Conservation (phyloP, 306 rosid genomes). For the Lotus japonicus region DNA sequence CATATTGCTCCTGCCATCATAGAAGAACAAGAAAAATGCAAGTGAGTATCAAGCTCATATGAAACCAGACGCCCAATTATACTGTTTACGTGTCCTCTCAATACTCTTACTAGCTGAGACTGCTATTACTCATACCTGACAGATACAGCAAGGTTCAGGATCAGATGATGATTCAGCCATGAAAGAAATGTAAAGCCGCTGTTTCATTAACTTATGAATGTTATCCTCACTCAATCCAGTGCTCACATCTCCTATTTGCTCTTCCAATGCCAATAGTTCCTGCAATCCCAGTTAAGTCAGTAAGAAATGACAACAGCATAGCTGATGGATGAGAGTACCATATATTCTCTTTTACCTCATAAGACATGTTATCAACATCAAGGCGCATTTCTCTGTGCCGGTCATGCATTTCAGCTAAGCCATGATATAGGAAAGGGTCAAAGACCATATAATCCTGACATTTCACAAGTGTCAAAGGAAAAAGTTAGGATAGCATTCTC, state of each 20-base stretch:
- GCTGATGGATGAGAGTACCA: conserved; percentile 6
- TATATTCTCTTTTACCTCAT: conserved; percentile 55
- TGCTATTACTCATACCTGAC: conserved; percentile 50
- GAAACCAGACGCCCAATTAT: background rate
- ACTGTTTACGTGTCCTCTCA: background rate
- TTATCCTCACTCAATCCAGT: conserved; percentile 67
- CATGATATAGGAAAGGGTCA: conserved; percentile 72
- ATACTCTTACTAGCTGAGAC: background rate
- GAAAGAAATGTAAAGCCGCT: conserved; percentile 19
- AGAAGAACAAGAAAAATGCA: background rate
- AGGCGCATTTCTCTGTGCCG: conserved; percentile 96
- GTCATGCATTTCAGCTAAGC: conserved; percentile 80
- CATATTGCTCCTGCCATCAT: conserved; percentile 56
- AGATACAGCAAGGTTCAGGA: conserved; percentile 79
- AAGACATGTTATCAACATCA: conserved; percentile 92
- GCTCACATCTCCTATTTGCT: conserved; percentile 78
- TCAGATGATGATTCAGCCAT: conserved; percentile 30
- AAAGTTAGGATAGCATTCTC: conserved; percentile 4
- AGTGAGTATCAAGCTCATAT: background rate
- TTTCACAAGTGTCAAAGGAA: conserved; percentile 18
- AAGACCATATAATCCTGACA: conserved; percentile 72
- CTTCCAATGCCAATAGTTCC: conserved; percentile 87
- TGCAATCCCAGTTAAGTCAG: conserved; percentile 31
- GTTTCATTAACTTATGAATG: conserved; percentile 56
- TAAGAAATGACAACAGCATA: conserved; percentile 22